Conservation (phyloP, 2,329 filamentous ascomycete species). For the Penicillium thymicola region DNA sequence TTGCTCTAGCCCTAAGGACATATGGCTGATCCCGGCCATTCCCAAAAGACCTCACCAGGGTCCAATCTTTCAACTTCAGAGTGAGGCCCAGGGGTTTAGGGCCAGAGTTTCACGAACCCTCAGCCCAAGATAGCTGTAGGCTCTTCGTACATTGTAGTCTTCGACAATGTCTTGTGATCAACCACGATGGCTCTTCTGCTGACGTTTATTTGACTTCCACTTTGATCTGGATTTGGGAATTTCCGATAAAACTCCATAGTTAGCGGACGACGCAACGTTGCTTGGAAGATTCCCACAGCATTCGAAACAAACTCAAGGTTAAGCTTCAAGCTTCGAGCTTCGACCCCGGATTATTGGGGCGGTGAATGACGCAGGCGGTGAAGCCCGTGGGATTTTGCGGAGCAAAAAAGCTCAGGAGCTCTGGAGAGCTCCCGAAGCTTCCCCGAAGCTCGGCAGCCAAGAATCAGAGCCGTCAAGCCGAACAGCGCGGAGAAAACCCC, state of each 20-base stretch:
- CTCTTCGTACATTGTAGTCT: background rate
- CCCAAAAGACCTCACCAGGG: background rate
- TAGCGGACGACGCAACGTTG: no score
- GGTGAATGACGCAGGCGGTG: conserved; percentile 13
- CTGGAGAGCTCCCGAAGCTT: background rate
- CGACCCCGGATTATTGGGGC: conserved; percentile 2
- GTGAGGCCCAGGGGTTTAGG: no score
- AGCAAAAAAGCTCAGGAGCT: conserved; percentile 2
- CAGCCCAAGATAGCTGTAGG: background rate
- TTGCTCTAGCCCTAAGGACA: background rate
- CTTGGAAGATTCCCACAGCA: background rate
- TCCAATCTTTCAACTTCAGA: background rate
- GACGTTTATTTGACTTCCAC: background rate
- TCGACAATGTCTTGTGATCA: background rate
- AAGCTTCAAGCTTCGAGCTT: conserved; percentile 7
- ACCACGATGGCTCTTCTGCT: background rate
- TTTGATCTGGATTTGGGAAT: accelerated
- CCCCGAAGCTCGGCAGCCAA: background rate
- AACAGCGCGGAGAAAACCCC: background rate
- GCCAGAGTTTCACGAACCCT: background rate
- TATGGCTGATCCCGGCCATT: background rate
- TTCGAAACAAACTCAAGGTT: background rate
- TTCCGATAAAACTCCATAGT: background rate
- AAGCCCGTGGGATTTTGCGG: background rate
- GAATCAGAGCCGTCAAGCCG: background rate